Evolutionary conservation across 352 stramenopile genomes (phyloP), one percentile per base, ranked within the genome.

Genomic region (Globisporangium polare): DNA sequence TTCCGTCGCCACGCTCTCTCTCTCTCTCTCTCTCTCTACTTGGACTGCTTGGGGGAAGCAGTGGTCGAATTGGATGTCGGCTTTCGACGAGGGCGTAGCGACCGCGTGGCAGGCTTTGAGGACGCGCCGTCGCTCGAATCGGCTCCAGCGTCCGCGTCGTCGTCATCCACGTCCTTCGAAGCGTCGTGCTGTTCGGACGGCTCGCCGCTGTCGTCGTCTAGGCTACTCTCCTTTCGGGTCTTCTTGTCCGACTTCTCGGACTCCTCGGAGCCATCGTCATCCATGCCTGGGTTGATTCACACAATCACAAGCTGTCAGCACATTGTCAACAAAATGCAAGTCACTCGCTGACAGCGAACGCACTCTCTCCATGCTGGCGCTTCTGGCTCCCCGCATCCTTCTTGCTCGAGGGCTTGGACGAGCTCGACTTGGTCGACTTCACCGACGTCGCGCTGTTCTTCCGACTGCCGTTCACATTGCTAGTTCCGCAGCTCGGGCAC

Each of bases 81-180:
- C 61, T 74, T 76, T 46, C 80, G 73, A 52, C 80, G 74, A 8
- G 80, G 80, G 51, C 80, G 80, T 52, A 90, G 73, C 29, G 77
- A 88, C 27, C 80, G 80, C 58, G 70, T 74, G 4, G 71, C 50
- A 18, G 71, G 71, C 24, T 71, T 70, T 24, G 65, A 56, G 8
- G 60, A 58, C 27, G 71, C 50, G n/a, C 61, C 66, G 53, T 88
- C 80, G 17, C 71, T 88, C 9, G 77, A 88, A 20, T 89, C 79
- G 24, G 59, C 70, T 9, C 43, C 69, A 29, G 72, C 79, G 39
- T 79, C 72, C 27, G 60, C 71, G 20, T 87, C 80, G 27, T 80
- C 78, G 17, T 73, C 59, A 24, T 68, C 68, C 4, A 66, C 73
- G 46, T 79, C 67, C 13, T 59, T 53, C 5, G 26, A 31, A 3